A percentile compares a stretch with the other conserved stretches of the same genome.
phyloP scores from a whole-genome alignment of 805 yeast species.

The Kurtzmaniella fragi region DNA sequence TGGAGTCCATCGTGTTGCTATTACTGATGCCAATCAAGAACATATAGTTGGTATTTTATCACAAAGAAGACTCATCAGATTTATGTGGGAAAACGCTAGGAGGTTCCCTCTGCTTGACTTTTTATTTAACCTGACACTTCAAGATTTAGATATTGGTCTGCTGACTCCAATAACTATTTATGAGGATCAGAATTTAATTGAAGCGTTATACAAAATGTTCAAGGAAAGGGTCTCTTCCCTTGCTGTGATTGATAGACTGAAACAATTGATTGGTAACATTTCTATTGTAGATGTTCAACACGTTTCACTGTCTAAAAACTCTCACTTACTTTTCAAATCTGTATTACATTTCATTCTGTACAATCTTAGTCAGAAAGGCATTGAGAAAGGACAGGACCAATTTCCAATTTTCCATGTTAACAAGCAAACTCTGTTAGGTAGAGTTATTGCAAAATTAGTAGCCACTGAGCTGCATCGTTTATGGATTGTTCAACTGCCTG shows the following conservation, averaged over 20 bases:
- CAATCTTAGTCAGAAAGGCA: conserved; percentile 81
- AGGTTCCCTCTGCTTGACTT: conserved; percentile 78
- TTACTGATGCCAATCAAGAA: conserved; percentile 45
- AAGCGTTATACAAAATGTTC: conserved; percentile 84
- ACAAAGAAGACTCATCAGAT: conserved; percentile 81
- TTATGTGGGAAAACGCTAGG: conserved; percentile 89
- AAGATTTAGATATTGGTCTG: conserved; percentile 73
- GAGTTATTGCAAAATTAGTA: conserved; percentile 90
- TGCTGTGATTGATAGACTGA: conserved; percentile 82
- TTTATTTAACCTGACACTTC: conserved; percentile 61
- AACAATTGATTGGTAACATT: conserved; percentile 80
- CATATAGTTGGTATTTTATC: conserved; percentile 79
- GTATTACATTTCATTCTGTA: conserved; percentile 86
- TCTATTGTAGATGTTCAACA: conserved; percentile 91
- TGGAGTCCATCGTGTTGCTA: conserved; percentile 93
- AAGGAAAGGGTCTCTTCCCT: conserved; percentile 78
- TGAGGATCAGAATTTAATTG: conserved; percentile 84
- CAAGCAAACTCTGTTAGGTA: conserved; percentile 69
- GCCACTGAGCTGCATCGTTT: conserved; percentile 92
- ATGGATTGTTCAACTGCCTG: conserved; percentile 61
- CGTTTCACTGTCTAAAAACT: conserved; percentile 82
- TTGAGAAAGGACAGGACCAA: conserved; percentile 92
- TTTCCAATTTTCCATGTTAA: conserved; percentile 95
- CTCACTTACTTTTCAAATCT: conserved; percentile 72
- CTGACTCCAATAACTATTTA: conserved; percentile 66